phyloP scores from a whole-genome alignment of 163 green algal genomes.

The Scenedesmus sp. region DNA sequence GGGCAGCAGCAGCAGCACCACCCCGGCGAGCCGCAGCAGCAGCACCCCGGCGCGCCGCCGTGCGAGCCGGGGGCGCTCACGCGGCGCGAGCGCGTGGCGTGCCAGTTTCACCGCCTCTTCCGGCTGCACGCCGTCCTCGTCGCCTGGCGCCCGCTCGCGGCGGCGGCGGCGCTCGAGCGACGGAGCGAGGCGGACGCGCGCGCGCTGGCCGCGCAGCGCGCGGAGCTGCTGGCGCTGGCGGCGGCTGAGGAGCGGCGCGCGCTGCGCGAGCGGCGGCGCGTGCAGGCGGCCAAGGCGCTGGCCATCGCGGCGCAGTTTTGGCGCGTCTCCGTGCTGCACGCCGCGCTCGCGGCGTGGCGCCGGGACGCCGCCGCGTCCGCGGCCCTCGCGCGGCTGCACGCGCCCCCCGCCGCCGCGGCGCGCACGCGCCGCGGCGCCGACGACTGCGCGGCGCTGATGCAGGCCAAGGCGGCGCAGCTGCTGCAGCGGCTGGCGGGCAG shows the following conservation, averaged over 20 bases:
- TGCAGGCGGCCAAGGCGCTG: background rate
- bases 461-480: constrained; percentile 29
- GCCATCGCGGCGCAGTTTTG: constrained; percentile 2
- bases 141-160: background rate
- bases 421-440: background rate
- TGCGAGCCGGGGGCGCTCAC: background rate
- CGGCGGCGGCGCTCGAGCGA: background rate
- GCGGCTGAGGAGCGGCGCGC: background rate
- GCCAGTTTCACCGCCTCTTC: constrained; percentile 28
- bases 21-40: background rate
- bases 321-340: background rate
- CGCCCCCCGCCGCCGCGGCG: background rate
- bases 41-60: background rate
- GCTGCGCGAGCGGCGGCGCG: background rate
- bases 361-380: constrained; percentile 10
- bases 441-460: background rate
- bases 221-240: too few relatives aligned
- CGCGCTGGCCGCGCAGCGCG: background rate
- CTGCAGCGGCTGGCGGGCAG: constrained; percentile 5
- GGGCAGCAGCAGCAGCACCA: background rate
- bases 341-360: background rate
- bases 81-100: background rate
- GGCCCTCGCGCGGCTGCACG: constrained; percentile 29
- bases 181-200: background rate
- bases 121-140: constrained; percentile 1